Conservation (phyloP, 2,329 filamentous ascomycete species). For the Leptographium flavum region DNA sequence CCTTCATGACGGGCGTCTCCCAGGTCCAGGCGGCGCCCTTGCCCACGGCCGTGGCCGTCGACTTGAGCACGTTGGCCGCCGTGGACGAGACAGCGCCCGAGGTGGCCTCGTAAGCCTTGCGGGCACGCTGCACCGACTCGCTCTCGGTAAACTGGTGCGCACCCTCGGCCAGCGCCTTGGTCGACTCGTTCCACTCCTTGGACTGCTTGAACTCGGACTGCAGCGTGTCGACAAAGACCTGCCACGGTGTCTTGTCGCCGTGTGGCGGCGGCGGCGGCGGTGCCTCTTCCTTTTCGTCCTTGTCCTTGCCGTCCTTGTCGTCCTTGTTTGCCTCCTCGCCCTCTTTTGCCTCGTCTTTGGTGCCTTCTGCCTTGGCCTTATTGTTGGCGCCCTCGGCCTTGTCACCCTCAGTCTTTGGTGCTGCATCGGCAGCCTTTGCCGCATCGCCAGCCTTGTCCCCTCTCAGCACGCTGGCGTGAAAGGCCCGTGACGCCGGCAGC, state of each 20-base stretch:
- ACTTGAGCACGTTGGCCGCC: constrained; percentile 68
- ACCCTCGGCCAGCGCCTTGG: constrained; percentile 79
- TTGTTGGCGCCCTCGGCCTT: constrained; percentile 20
- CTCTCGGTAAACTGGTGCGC: constrained; percentile 89
- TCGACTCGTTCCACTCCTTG: constrained; percentile 98
- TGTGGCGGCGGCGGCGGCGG: constrained; percentile 85
- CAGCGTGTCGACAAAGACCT: constrained; percentile 97
- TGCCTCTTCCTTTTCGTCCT: constrained; percentile 40
- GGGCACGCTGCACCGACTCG: constrained; percentile 73
- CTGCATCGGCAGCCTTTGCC: constrained; percentile 17
- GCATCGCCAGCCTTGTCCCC: constrained; percentile 16
- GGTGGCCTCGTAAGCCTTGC: constrained; percentile 75
- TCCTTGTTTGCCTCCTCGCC: no score
- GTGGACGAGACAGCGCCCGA: constrained; percentile 70
- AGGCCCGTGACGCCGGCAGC: constrained; percentile 17
- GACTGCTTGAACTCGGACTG: constrained; percentile 87
- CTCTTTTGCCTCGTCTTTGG: constrained; percentile 21
- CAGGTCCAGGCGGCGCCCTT: constrained; percentile 93
- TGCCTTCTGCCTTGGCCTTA: constrained; percentile 20
- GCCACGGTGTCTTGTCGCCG: constrained; percentile 96
- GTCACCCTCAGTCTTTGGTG: constrained; percentile 24
- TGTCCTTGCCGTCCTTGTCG: constrained; percentile 28
- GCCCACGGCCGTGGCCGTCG: constrained; percentile 73
- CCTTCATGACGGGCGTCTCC: constrained; percentile 90
- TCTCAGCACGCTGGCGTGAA: constrained; percentile 17